These are phyloP conservation scores for Cladosporium colombiae DNA, from an alignment of 2,329 filamentous ascomycete species.

Conservation along the genomic window DNA sequence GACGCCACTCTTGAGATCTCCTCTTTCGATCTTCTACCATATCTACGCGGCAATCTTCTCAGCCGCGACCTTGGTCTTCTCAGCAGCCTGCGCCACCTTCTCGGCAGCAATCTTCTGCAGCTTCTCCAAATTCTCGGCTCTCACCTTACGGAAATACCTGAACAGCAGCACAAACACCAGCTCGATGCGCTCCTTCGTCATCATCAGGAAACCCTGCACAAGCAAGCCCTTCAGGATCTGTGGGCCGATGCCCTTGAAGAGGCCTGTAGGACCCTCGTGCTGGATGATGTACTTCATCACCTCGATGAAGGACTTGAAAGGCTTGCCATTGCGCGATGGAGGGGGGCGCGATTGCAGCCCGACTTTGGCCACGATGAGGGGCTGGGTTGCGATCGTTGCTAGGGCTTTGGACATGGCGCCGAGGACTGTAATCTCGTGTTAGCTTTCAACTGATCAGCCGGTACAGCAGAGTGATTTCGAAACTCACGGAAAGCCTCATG, in stretches of 20 bases:
- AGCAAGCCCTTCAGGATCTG: slow-evolving; percentile 91
- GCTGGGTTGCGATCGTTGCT: slow-evolving; percentile 89
- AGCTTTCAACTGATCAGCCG: not conserved
- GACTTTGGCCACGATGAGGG: slow-evolving; percentile 96
- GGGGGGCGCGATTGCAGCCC: slow-evolving; percentile 93
- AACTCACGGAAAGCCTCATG: slow-evolving; percentile 88
- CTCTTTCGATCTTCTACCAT: not conserved
- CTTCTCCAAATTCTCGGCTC: slow-evolving; percentile 68
- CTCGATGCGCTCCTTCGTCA: slow-evolving; percentile 97
- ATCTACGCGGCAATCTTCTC: slow-evolving; percentile 12
- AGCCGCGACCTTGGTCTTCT: slow-evolving; percentile 41
- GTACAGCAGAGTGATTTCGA: not conserved
- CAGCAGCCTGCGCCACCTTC: slow-evolving; percentile 43
- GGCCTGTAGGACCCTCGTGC: slow-evolving; percentile 76
- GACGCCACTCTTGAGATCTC: not conserved
- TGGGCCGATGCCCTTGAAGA: slow-evolving; percentile 96
- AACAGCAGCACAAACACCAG: slow-evolving; percentile 83
- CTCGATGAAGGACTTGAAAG: slow-evolving; percentile 89
- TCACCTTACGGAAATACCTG: slow-evolving; percentile 73
- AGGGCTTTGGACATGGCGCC: slow-evolving; percentile 91
- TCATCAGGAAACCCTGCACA: slow-evolving; percentile 96
- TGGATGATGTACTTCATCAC: slow-evolving; percentile 93
- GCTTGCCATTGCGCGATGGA: slow-evolving; percentile 78
- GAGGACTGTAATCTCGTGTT: slow-evolving; percentile 60
- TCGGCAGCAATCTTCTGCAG: slow-evolving; percentile 64